Evolutionary conservation across 2,329 filamentous ascomycete genomes (phyloP).

Genomic region (Fonsecaea erecta): DNA sequence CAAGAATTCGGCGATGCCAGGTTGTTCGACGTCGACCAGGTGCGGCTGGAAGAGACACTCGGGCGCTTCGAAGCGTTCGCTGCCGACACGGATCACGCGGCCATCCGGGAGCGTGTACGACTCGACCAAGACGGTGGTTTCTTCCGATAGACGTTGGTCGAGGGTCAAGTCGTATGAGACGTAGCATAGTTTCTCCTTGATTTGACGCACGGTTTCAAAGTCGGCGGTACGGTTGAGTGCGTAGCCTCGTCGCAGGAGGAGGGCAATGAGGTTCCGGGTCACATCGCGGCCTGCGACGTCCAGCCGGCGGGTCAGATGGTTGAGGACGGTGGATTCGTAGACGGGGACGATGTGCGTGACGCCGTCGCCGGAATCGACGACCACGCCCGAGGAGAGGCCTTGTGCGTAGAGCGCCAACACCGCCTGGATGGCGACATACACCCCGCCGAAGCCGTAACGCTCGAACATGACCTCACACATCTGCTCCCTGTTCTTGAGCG

Average conservation of each 20-base stretch:
- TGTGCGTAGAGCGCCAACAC: constrained; percentile 96
- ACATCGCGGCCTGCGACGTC: constrained; percentile 97
- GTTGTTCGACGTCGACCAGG: constrained; percentile 95
- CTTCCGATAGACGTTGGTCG: constrained; percentile 93
- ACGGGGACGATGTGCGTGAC: constrained; percentile 99
- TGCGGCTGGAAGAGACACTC: constrained; percentile 99
- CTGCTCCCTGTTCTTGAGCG: constrained; percentile 91
- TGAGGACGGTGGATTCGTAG: constrained; percentile 96
- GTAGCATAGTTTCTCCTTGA: constrained; percentile 99
- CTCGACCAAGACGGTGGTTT: constrained; percentile 95
- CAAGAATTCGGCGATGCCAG: constrained; percentile 92
- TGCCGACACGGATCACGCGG: constrained; percentile 92
- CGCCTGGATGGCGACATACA: constrained; percentile 97
- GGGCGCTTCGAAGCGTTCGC: constrained; percentile 95
- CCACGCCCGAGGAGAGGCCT: constrained; percentile 90
- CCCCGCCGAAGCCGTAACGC: constrained; percentile 90
- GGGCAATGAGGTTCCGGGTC: constrained; percentile 95
- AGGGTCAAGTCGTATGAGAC: constrained; percentile 97
- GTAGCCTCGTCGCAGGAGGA: constrained; percentile 91
- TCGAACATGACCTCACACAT: constrained; percentile 99
- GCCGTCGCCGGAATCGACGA: constrained; percentile 96
- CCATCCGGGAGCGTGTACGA: constrained; percentile 97
- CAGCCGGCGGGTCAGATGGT: constrained; percentile 90
- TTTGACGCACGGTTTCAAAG: constrained; percentile 97
- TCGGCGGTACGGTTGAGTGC: constrained; percentile 97